These are phyloP conservation scores for Bryopsis sp. DNA, from an alignment of 139 green algal genomes.

Conservation along the genomic window DNA sequence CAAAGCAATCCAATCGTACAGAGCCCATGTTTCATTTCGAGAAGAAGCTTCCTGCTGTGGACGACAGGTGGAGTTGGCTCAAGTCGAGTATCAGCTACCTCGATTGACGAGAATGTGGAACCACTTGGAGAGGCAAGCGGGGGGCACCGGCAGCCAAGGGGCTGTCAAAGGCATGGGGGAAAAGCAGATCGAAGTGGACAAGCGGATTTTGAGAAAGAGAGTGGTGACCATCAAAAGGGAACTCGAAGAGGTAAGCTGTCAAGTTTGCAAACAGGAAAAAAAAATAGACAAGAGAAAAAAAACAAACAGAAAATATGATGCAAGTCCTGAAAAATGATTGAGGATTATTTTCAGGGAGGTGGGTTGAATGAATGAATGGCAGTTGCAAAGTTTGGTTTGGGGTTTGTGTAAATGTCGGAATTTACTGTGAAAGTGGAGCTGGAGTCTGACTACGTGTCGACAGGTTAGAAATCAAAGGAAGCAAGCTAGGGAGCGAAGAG, in stretches of 20 bases:
- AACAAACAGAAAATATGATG: too few species aligned
- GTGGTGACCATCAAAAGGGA: conserved; percentile 11
- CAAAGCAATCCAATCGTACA: too few species aligned
- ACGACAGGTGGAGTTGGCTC: conserved; percentile 80
- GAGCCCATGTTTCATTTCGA: too few species aligned
- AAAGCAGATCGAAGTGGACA: conserved; percentile 98
- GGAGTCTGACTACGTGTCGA: too few species aligned
- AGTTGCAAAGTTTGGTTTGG: too few species aligned
- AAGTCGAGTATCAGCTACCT: conserved; percentile 92
- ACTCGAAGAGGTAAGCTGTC: conserved; percentile 4
- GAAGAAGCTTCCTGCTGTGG: not conserved
- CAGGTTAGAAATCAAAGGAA: conserved; percentile 16
- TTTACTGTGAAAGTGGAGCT: too few species aligned
- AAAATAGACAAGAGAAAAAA: too few species aligned
- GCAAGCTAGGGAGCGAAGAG: conserved; percentile 52
- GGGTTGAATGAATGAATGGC: too few species aligned
- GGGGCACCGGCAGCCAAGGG: conserved; percentile 22
- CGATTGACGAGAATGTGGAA: conserved; percentile 94
- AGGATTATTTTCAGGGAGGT: too few species aligned
- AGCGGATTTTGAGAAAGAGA: conserved; percentile 67
- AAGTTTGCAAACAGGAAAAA: too few species aligned
- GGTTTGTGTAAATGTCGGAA: too few species aligned
- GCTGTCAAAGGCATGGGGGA: conserved; percentile 72
- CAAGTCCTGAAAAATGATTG: too few species aligned
- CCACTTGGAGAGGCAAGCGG: conserved; percentile 88